phyloP scores from a whole-genome alignment of 108 stramenopile species.

The Conticribra weissflogii region DNA sequence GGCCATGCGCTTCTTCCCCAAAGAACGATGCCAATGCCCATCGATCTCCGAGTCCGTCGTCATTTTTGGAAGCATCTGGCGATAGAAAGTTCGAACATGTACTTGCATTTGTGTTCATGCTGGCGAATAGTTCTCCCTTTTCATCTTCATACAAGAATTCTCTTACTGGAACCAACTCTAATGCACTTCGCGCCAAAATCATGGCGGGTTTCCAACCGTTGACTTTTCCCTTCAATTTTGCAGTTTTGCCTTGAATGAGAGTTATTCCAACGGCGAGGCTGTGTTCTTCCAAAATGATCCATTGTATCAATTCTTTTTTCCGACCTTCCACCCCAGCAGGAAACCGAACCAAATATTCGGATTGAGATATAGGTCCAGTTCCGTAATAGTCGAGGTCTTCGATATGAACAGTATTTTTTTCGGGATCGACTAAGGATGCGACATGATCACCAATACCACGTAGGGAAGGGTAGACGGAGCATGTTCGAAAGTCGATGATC shows the following conservation, averaged over 20 bases:
- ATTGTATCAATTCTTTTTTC: constrained; percentile 58
- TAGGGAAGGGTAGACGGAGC: constrained; percentile 27
- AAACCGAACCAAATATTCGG: constrained; percentile 77
- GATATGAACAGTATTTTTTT: constrained; percentile 18
- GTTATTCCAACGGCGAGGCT: constrained; percentile 59
- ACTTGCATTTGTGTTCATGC: constrained; percentile 3
- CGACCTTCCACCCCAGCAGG: constrained; percentile 60
- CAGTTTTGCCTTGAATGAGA: constrained; percentile 50
- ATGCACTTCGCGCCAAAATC: constrained; percentile 59
- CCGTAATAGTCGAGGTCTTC: constrained; percentile 47
- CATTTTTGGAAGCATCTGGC: not conserved
- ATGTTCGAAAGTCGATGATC: constrained; percentile 60
- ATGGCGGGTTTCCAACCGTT: constrained; percentile 61
- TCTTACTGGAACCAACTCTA: constrained; percentile 65
- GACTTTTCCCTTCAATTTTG: constrained; percentile 8
- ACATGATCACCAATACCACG: too few relatives aligned
- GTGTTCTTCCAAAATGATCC: constrained; percentile 85
- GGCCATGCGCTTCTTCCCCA: constrained; percentile 14
- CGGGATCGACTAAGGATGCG: not conserved
- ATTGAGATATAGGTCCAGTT: constrained; percentile 31
- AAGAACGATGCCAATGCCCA: constrained; percentile 46
- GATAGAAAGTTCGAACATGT: not conserved
- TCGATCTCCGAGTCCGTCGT: not conserved
- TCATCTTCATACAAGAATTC: constrained; percentile 44
- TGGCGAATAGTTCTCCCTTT: constrained; percentile 50